Base-by-base conservation (phyloP, 2,329 filamentous ascomycete genomes). In the Leptographium radiaticola region DNA sequence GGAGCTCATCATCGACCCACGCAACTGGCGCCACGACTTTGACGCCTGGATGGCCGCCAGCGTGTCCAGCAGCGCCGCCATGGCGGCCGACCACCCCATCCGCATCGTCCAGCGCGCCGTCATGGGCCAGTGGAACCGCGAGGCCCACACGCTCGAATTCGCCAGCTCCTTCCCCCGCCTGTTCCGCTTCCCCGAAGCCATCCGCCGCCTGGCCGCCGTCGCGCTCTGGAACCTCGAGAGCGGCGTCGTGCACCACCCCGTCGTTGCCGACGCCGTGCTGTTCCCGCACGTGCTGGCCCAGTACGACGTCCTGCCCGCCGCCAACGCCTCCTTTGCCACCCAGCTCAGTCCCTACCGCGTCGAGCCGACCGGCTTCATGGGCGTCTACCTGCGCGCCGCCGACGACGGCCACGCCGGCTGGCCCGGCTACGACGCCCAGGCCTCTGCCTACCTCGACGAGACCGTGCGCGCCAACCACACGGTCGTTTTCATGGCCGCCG, bases 401-500 rank as follows among this genome's bases (percentile, higher is more conserved):
- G 55, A 53, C 8, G 68, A 70, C 53, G 67, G 51, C n/a, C 58
- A 55, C 12, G 60, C 61, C 30, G 62, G 65, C 36, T 66, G 67
- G 61, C 61, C 67, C 34, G 64, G 64, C 34, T 69, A 65, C 57
- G 60, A 65, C 5, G 63, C 63, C 0, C 70, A 72, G 59, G 65
- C 67, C 2, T 57, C 62, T 4, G 62, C 64, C 2, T 71, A 70
- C 56, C 61, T 72, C 18, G 51, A 60, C 25, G 64, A 68, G 50
- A 66, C 70, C 0, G 44, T 60, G 10, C 46, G 59, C 5, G 52
- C 60, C 39, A 59, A 62, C 2, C 59, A 68, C 0, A 50, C 57
- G 0, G 43, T 67, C 42, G 62, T 71, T 13, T 72, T 71, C 55
- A 64, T 67, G 16, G 68, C 68, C 11, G 67, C 66, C 4, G 66